Evolutionary conservation across 2,329 filamentous ascomycete species (phyloP).

Genomic region (Biscogniauxia mediterranea): DNA sequence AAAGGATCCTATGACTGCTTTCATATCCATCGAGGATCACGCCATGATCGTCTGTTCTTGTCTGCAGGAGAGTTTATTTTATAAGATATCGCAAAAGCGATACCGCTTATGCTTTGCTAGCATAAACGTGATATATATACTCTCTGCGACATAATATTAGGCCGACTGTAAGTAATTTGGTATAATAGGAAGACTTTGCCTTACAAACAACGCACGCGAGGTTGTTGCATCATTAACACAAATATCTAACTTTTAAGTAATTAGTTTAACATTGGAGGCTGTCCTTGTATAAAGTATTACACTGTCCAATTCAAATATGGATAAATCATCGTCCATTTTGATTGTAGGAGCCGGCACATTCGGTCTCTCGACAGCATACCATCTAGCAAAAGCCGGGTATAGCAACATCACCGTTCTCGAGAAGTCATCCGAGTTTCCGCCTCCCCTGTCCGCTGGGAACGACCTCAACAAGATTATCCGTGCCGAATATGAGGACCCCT

Average conservation of each 20-base stretch:
- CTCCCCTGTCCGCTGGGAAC: constrained; percentile 51
- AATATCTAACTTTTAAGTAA: no score
- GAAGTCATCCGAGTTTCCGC: constrained; percentile 32
- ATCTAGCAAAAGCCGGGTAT: constrained; percentile 40
- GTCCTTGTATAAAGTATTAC: not conserved
- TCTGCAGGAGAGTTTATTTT: not conserved
- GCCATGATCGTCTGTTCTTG: not conserved
- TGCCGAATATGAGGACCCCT: constrained; percentile 56
- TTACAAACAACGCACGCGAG: not conserved
- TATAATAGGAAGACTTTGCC: not conserved
- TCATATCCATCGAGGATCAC: not conserved
- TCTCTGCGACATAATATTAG: no score
- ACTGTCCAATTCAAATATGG: constrained; percentile 8
- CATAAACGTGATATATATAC: no score
- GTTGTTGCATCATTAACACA: not conserved
- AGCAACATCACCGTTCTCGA: constrained; percentile 43
- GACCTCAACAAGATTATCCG: constrained; percentile 63
- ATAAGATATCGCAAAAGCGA: no score
- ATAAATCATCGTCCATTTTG: constrained; percentile 22
- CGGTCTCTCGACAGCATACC: constrained; percentile 39
- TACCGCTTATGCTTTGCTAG: no score
- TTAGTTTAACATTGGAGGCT: no score
- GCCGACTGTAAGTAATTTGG: not conserved
- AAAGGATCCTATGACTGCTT: not conserved
- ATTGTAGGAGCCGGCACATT: constrained; percentile 39